These are phyloP conservation scores for Ganoderma lucidum DNA, from an alignment of 1,284 basidiomycete species.

Conservation along the genomic window DNA sequence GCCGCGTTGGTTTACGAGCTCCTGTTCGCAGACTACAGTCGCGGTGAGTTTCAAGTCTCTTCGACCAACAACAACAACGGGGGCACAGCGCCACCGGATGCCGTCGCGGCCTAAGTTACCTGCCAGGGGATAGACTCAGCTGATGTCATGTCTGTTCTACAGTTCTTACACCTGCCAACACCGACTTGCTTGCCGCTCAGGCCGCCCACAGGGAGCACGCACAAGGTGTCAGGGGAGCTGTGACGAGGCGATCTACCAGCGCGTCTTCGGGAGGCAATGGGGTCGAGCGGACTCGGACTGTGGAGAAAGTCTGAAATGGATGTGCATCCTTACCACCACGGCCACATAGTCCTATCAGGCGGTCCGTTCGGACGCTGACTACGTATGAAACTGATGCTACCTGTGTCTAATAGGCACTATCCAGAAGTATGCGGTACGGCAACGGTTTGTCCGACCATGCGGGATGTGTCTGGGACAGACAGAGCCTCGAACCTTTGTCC, in stretches of 20 bases:
- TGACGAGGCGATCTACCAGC: neutral
- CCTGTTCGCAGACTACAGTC: slow-evolving; percentile 59
- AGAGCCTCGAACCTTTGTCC: neutral
- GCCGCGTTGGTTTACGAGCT: slow-evolving; percentile 61
- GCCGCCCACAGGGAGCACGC: slow-evolving; percentile 33
- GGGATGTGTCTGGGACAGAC: neutral
- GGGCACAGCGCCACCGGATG: neutral
- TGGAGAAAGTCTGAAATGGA: slow-evolving; percentile 19
- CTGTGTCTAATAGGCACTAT: neutral
- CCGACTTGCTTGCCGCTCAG: slow-evolving; percentile 31
- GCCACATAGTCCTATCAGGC: neutral
- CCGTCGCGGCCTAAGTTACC: neutral
- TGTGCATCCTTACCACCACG: neutral
- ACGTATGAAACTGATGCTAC: neutral
- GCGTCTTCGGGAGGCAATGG: slow-evolving; percentile 21
- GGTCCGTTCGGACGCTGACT: neutral
- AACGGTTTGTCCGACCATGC: neutral
- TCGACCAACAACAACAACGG: neutral
- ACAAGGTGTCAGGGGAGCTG: neutral
- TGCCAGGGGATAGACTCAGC: neutral
- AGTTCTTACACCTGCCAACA: slow-evolving; percentile 33
- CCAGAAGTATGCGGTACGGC: neutral
- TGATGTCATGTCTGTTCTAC: neutral
- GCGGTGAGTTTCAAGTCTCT: slow-evolving; percentile 41
- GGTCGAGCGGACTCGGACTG: slow-evolving; percentile 25